Evolutionary conservation across 164 flowering plant genomes (phyloP).

Genomic region (Taxillus chinensis): DNA sequence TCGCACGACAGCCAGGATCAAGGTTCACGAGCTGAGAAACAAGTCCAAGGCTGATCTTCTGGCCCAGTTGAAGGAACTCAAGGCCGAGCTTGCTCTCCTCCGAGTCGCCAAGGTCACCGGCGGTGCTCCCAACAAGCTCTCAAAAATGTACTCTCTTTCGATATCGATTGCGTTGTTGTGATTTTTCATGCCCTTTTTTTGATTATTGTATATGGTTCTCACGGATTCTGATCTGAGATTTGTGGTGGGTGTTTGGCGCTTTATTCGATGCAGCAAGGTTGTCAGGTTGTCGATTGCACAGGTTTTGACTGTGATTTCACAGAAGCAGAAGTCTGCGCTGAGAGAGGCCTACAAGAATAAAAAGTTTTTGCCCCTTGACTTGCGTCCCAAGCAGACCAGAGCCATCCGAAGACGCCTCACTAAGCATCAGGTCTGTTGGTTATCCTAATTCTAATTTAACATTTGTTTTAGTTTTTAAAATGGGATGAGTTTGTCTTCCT

Average conservation of each 20-base stretch:
- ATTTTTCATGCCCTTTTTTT: too few relatives aligned
- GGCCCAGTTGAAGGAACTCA: slow-evolving; percentile 57
- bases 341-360: slow-evolving; percentile 71
- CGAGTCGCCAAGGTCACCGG: slow-evolving; percentile 80
- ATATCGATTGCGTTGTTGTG: too few relatives aligned
- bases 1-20: slow-evolving; percentile 44
- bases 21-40: slow-evolving; percentile 60
- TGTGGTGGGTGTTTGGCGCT: too few relatives aligned
- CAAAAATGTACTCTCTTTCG: slow-evolving; percentile 39
- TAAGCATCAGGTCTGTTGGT: slow-evolving; percentile 53
- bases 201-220: too few relatives aligned
- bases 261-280: slow-evolving; percentile 47
- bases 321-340: slow-evolving; percentile 68
- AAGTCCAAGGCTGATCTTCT: slow-evolving; percentile 47
- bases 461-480: too few relatives aligned
- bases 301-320: slow-evolving; percentile 67
- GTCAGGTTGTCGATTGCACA: slow-evolving; percentile 72
- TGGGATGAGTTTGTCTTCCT: too few relatives aligned
- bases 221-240: too few relatives aligned
- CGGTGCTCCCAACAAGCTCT: slow-evolving; percentile 76
- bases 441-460: too few relatives aligned
- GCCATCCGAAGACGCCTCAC: slow-evolving; percentile 73
- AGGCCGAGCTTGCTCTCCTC: slow-evolving; percentile 63
- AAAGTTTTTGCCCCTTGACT: slow-evolving; percentile 67
- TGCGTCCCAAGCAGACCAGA: slow-evolving; percentile 83